Evolutionary conservation across 306 rosid species (phyloP).

Genomic region (Albizia julibrissin): DNA sequence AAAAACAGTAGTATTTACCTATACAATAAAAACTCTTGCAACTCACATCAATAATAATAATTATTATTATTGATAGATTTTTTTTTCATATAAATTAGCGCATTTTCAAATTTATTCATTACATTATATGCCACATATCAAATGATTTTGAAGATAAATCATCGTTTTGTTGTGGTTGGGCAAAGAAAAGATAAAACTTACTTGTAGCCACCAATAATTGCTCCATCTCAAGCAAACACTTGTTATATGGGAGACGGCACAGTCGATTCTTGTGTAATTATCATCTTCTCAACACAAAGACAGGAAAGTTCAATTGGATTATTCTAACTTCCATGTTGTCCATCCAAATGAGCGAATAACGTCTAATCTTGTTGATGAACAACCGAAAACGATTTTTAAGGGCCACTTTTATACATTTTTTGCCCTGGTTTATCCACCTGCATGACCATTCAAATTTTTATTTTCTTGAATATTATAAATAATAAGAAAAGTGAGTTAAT

Average conservation of each 20-base stretch:
- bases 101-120: neutral
- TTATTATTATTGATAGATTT: too few relatives aligned
- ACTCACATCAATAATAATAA: neutral
- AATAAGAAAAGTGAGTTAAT: neutral
- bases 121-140: neutral
- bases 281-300: neutral
- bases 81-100: too few relatives aligned
- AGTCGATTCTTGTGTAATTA: neutral
- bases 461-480: too few relatives aligned
- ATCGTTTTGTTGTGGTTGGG: neutral
- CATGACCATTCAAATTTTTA: too few relatives aligned
- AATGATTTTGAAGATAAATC: too few relatives aligned
- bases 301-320: neutral
- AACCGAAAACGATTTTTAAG: neutral
- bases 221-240: neutral
- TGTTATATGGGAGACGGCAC: too few relatives aligned
- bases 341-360: neutral
- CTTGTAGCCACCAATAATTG: neutral
- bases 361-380: neutral
- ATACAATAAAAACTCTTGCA: neutral
- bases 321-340: neutral
- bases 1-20: too few relatives aligned
- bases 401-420: neutral
- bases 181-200: neutral
- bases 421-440: too few relatives aligned